Base-by-base conservation (phyloP, 75 land plant genomes). In the Selaginella moellendorffii region DNA sequence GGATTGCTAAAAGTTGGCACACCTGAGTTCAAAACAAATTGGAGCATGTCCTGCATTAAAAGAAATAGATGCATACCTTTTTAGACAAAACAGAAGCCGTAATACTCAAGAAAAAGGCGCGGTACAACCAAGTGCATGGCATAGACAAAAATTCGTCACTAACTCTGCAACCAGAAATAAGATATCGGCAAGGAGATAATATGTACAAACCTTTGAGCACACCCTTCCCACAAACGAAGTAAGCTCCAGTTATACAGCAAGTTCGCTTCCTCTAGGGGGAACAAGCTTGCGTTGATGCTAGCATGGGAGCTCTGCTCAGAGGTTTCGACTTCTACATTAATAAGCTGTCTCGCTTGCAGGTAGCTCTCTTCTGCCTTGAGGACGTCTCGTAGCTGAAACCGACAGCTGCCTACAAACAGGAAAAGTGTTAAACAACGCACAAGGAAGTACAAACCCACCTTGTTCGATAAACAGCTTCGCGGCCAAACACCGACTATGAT, bases 181-280 rank as follows among this genome's bases (percentile, higher is more conserved):
- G 46, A 5, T 36, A 36, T 36, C 46, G 14, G 14, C 46, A 36
- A 36, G 10, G 5, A 5, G 46, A 5, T 36, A 14, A 36, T 36
- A 36, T 36, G 46, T 36, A 14, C n/a, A n/a, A n/a, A n/a, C n/a
- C n/a, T n/a, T n/a, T n/a, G n/a, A n/a, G n/a, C n/a, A n/a, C n/a
- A n/a, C n/a, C n/a, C 59, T 71, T 61, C 73, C 78, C 54, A 63
- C 12, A 74, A 29, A 23, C 27, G 27, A 1, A 70, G 56, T 14
- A 26, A 65, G 61, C 69, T 65, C 28, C 54, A 30, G 52, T 75
- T 73, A 24, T 75, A 75, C 30, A 75, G 54, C 1, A 75, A 17
- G 10, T 30, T 52, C 26, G 63, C 73, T 54, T 70, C 77, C 65
- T 75, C 77, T 27, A 70, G 25, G 8, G 69, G 68, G 31, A 21